phyloP scores from a whole-genome alignment of 2,329 filamentous ascomycete genomes.

The Ophiostoma triangulosporum region DNA sequence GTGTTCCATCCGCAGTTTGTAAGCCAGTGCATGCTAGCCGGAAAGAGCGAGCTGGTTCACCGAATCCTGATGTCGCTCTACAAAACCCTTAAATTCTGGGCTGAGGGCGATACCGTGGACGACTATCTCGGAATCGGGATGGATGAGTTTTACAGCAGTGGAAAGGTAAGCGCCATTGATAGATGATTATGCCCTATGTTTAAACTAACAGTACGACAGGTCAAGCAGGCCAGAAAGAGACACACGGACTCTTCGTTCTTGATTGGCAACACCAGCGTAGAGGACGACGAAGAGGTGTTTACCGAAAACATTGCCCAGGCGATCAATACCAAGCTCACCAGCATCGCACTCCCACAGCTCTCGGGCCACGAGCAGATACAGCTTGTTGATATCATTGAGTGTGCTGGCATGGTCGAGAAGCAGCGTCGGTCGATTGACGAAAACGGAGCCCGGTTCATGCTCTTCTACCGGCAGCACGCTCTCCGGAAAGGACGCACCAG shows the following conservation, averaged over 20 bases:
- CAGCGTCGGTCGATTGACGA: slow-evolving; percentile 82
- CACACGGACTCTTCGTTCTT: slow-evolving; percentile 22
- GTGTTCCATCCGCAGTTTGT: slow-evolving; percentile 88
- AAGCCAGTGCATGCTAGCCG: slow-evolving; percentile 71
- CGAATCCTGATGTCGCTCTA: slow-evolving; percentile 59
- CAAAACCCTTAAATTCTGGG: slow-evolving; percentile 67
- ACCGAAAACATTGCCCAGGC: slow-evolving; percentile 55
- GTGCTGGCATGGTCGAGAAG: slow-evolving; percentile 69
- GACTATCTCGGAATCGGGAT: slow-evolving; percentile 55
- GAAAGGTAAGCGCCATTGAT: slow-evolving; percentile 21
- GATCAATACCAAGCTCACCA: slow-evolving; percentile 66
- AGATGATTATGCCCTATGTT: neutral
- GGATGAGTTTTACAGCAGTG: slow-evolving; percentile 41
- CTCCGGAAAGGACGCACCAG: slow-evolving; percentile 52
- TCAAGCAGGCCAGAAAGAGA: neutral
- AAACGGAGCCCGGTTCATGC: slow-evolving; percentile 74
- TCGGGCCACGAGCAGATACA: slow-evolving; percentile 80
- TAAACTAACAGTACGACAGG: neutral
- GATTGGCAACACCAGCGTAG: slow-evolving; percentile 20
- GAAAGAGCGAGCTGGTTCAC: slow-evolving; percentile 60
- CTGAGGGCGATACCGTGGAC: slow-evolving; percentile 68
- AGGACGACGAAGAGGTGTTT: slow-evolving; percentile 49
- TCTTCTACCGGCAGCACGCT: slow-evolving; percentile 74
- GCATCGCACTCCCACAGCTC: slow-evolving; percentile 61
- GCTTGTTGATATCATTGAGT: slow-evolving; percentile 72